Base-by-base conservation (phyloP, 1,284 basidiomycete genomes). In the Fomitopsis pinicola region DNA sequence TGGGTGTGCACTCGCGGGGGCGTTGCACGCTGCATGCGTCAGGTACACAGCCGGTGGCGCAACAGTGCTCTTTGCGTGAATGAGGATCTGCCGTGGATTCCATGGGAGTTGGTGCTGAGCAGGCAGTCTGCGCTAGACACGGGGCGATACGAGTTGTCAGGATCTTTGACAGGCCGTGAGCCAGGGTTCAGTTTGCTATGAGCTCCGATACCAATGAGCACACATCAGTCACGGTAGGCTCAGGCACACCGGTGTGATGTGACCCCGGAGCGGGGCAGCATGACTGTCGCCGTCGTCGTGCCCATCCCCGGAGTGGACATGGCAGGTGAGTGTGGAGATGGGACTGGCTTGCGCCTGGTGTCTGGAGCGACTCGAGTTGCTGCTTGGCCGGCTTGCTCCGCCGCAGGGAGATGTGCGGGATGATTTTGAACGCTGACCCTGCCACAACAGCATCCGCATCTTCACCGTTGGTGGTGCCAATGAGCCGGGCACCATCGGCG, bases 61-160 rank as follows among this genome's bases (percentile, higher is more conserved):
- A n/a, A n/a, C n/a, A n/a, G n/a, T n/a, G n/a, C n/a, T n/a, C n/a
- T n/a, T n/a, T n/a, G n/a, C n/a, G n/a, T n/a, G n/a, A n/a, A n/a
- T n/a, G n/a, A n/a, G n/a, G n/a, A n/a, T n/a, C n/a, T n/a, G n/a
- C n/a, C n/a, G n/a, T n/a, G n/a, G n/a, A n/a, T n/a, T n/a, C n/a
- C n/a, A n/a, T n/a, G n/a, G n/a, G n/a, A n/a, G n/a, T n/a, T n/a
- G n/a, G n/a, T n/a, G n/a, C n/a, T 97, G 68, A 98, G 84, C 30
- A 97, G 88, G 72, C 94, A 98, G 77, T 99, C 97, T 0, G 97
- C 97, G 28, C 87, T 88, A 56, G 90, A 93, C 57, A 98, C 93
- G 26, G 98, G 79, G 9, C 89, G 85, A 42, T 78, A 81, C 0
- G 91, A 86, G 69, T 98, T 85, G 0, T 91, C 83, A 0, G 87